Base-by-base conservation (phyloP, 2,329 filamentous ascomycete genomes). In the Epichloe elymi region DNA sequence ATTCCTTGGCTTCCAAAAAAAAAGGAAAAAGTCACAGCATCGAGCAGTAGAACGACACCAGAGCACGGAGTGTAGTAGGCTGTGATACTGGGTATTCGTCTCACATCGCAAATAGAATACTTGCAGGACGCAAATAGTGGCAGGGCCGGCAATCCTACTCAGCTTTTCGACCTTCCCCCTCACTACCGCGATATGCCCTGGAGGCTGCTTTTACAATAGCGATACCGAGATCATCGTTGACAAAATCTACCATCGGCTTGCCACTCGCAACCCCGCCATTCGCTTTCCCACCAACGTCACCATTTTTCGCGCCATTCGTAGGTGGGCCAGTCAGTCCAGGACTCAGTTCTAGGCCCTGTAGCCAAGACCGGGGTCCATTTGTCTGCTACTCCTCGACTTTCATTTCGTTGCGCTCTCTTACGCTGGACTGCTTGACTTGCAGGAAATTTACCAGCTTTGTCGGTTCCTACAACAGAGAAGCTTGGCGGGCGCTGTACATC, bases 141-240 rank as follows among this genome's bases (percentile, higher is more conserved):
- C 33, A 15, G 30, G n/a, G 17, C 26, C 30, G 30, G 10, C 33
- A 46, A 35, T 46, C 15, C 30, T 14, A 20, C 26, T 23, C 44
- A 19, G 2, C n/a, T 17, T 46, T 15, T 12, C 33, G 33, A 36
- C 17, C 41, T 26, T 14, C 20, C 23, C 23, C 41, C 35, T 20
- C 15, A 20, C 26, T 30, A 14, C 30, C 7, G 14, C 40, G 40
- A 30, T 39, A 51, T 47, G 46, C 26, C 42, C 44, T 42, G 49
- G 49, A 51, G 53, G 40, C 50, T 42, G 40, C 17, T 42, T 50
- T 43, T 23, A 47, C 48, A 40, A 40, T 46, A 48, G 51, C 50
- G 46, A 46, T 33, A 42, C 42, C 52, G 48, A 54, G 36, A 54
- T 43, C 33, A 47, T 44, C 44, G 46, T 49, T 44, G 46, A 11